Conservation (phyloP, 2,329 filamentous ascomycete genomes). For the Curvularia lunata region DNA sequence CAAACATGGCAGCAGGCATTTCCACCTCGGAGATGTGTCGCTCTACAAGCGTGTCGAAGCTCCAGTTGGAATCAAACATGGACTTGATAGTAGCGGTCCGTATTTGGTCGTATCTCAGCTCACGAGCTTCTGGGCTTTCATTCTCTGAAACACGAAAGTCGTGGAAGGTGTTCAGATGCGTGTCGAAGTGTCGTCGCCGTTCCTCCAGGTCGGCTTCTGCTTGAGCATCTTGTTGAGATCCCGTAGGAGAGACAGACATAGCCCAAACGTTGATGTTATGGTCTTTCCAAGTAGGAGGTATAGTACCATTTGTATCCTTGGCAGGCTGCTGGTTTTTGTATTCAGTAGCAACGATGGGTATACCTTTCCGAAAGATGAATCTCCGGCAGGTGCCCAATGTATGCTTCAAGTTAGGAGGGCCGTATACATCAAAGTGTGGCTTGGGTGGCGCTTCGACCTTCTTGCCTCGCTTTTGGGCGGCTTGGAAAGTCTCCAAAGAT, state of each 20-base stretch:
- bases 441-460: constrained; percentile 24
- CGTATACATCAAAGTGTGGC: constrained; percentile 66
- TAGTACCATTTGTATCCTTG: constrained; percentile 45
- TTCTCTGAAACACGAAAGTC: constrained; percentile 37
- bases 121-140: constrained; percentile 44
- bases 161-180: constrained; percentile 38
- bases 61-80: constrained; percentile 83
- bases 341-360: constrained; percentile 76
- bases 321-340: constrained; percentile 49
- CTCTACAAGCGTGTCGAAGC: constrained; percentile 71
- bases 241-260: constrained; percentile 63
- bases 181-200: constrained; percentile 32
- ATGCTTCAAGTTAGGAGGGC: constrained; percentile 79
- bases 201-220: constrained; percentile 31
- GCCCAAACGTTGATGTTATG: constrained; percentile 84
- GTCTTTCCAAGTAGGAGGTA: constrained; percentile 74
- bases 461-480: constrained; percentile 24
- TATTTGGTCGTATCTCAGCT: constrained; percentile 56
- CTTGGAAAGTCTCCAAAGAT: constrained; percentile 47
- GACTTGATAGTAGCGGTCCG: constrained; percentile 69
- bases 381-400: constrained; percentile 79
- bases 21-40: constrained; percentile 70
- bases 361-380: constrained; percentile 84
- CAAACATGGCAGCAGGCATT: constrained; percentile 73
- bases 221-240: constrained; percentile 11